phyloP scores from a whole-genome alignment of 208 protist species.

The Balamuthia mandrillaris region DNA sequence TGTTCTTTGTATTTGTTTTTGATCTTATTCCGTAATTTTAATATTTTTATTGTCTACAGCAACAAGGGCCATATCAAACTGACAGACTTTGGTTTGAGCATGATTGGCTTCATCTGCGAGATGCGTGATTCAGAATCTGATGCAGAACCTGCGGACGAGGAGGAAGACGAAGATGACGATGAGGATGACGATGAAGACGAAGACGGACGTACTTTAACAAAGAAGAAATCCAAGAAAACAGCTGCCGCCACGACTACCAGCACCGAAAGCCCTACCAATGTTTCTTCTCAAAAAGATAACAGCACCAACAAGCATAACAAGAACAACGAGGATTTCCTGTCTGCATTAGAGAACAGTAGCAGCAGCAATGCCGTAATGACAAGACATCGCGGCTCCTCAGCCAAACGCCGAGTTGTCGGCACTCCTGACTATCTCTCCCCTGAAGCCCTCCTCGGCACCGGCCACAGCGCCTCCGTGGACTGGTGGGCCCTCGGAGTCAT shows the following conservation, averaged over 20 bases:
- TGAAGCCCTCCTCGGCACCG: not conserved
- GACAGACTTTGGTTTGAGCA: conserved; percentile 40
- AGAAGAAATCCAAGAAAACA: no score
- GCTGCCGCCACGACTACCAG: no score
- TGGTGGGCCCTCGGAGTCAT: conserved; percentile 64
- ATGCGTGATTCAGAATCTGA: no score
- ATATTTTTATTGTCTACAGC: not conserved
- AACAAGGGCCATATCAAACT: conserved; percentile 39
- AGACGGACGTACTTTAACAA: no score
- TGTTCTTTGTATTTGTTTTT: not conserved
- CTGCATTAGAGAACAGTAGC: not conserved
- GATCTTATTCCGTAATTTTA: not conserved
- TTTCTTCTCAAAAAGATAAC: no score
- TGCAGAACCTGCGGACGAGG: not conserved
- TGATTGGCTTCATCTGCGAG: not conserved
- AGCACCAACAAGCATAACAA: no score
- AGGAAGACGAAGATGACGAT: not conserved
- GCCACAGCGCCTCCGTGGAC: conserved; percentile 39
- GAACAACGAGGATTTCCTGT: no score
- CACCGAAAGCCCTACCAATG: no score
- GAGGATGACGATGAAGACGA: not conserved
- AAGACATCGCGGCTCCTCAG: not conserved
- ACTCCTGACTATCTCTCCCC: not conserved
- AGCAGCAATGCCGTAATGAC: no score
- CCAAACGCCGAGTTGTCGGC: not conserved